Evolutionary conservation across 805 yeast species (phyloP).

Genomic region (Suhomyces sp.): DNA sequence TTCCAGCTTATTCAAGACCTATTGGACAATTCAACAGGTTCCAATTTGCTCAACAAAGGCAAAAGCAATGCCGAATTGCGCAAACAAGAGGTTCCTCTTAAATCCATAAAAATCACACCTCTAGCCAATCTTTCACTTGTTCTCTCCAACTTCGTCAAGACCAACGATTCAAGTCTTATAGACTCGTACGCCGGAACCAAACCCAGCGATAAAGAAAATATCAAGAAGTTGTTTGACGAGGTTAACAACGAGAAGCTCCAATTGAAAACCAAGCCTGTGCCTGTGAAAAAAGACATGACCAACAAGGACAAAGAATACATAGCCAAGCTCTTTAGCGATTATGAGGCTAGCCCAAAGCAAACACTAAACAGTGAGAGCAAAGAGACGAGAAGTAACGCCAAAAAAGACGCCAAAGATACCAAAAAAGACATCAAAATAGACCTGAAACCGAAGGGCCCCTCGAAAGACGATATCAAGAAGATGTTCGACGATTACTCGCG

Average conservation of each 20-base stretch:
- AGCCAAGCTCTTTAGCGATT: conserved; percentile 20
- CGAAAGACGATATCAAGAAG: conserved; percentile 19
- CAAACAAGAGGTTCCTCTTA: conserved; percentile 7
- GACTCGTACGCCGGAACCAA: conserved; percentile 23
- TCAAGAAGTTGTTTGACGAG: conserved; percentile 14
- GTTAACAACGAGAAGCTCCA: neutral
- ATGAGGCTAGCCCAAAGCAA: neutral
- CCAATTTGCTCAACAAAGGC: conserved; percentile 21
- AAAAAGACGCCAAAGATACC: neutral
- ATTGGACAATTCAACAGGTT: conserved; percentile 20
- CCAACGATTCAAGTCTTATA: conserved; percentile 32
- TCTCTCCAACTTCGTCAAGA: conserved; percentile 51
- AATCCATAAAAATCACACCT: conserved; percentile 35
- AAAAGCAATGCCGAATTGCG: conserved; percentile 18
- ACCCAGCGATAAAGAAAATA: conserved; percentile 7
- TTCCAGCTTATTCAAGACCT: conserved; percentile 43
- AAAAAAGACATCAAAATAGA: neutral
- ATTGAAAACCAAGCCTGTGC: neutral
- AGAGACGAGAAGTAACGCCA: neutral
- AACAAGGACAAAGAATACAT: conserved; percentile 25
- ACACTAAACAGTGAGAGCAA: neutral
- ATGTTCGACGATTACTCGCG: conserved; percentile 19
- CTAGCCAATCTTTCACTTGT: conserved; percentile 49
- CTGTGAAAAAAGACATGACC: conserved; percentile 4
- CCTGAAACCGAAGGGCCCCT: neutral